These are phyloP conservation scores for Penicillium expansum DNA, from an alignment of 2,329 filamentous ascomycete species.

Conservation along the genomic window DNA sequence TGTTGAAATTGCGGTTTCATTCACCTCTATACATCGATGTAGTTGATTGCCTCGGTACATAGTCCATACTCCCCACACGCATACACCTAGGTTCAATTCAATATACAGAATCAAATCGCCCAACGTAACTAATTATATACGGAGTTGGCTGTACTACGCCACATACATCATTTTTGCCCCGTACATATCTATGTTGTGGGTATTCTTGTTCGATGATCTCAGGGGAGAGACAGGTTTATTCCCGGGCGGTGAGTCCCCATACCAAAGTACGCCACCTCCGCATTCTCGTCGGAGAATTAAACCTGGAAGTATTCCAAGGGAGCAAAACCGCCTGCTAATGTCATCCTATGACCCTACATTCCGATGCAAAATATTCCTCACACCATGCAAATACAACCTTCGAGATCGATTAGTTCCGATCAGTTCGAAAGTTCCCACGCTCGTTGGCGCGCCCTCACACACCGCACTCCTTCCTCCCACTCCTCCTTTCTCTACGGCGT, in stretches of 20 bases:
- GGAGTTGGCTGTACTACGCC: not conserved
- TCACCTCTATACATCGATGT: not conserved
- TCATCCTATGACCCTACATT: not conserved
- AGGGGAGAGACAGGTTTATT: not conserved
- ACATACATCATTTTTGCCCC: not conserved
- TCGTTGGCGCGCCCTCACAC: not conserved
- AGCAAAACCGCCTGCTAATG: not conserved
- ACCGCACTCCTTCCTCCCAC: not conserved
- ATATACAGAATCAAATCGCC: not conserved
- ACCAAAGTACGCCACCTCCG: not conserved
- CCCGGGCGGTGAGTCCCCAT: not conserved
- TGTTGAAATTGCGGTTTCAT: not conserved
- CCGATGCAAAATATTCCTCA: not conserved
- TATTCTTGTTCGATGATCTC: not conserved
- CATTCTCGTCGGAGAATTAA: not conserved
- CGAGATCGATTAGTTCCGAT: not conserved
- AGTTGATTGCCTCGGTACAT: not conserved
- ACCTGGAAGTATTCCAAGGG: not conserved
- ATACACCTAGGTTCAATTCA: not conserved
- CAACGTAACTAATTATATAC: not conserved
- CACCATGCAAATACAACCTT: not conserved
- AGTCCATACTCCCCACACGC: not conserved
- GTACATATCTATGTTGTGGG: no score
- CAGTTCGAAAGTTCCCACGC: not conserved
- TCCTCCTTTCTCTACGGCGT: not conserved